Evolutionary conservation across 805 yeast species (phyloP).

Genomic region (Ogataea neopini): DNA sequence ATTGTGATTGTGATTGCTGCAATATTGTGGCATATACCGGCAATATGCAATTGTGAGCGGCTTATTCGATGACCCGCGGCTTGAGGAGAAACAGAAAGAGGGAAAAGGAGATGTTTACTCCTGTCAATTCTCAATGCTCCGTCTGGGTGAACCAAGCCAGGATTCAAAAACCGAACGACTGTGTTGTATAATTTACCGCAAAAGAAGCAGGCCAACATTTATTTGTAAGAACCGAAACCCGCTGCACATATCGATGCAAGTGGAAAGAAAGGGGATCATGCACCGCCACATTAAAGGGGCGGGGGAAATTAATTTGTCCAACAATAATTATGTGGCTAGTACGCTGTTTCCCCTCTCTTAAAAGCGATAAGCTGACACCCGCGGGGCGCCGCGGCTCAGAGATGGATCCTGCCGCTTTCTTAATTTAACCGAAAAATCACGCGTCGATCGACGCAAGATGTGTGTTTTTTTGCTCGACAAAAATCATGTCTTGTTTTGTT

Average conservation of each 20-base stretch:
- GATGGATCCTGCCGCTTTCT: too few species aligned
- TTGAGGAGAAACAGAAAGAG: constrained; percentile 1
- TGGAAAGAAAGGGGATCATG: background rate
- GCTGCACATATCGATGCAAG: background rate
- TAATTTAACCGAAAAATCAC: background rate
- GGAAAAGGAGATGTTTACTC: background rate
- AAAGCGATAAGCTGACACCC: background rate
- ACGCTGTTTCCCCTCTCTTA: background rate
- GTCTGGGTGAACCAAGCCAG: background rate
- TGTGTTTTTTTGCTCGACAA: background rate
- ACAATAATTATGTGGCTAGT: background rate
- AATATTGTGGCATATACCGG: background rate
- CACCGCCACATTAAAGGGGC: constrained; percentile 3
- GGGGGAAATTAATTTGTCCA: background rate
- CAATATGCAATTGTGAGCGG: constrained; percentile 2
- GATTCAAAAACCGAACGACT: too few species aligned
- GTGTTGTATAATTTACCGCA: background rate
- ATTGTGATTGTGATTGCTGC: background rate
- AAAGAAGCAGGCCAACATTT: background rate
- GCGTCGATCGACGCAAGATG: background rate
- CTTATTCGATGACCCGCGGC: constrained; percentile 1
- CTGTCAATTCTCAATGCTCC: background rate
- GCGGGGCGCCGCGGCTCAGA: constrained; percentile 7
- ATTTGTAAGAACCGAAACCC: background rate
- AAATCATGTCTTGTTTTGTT: background rate